Evolutionary conservation across 148 eudicot genomes (phyloP).

Genomic region (Pouteria glomerata): DNA sequence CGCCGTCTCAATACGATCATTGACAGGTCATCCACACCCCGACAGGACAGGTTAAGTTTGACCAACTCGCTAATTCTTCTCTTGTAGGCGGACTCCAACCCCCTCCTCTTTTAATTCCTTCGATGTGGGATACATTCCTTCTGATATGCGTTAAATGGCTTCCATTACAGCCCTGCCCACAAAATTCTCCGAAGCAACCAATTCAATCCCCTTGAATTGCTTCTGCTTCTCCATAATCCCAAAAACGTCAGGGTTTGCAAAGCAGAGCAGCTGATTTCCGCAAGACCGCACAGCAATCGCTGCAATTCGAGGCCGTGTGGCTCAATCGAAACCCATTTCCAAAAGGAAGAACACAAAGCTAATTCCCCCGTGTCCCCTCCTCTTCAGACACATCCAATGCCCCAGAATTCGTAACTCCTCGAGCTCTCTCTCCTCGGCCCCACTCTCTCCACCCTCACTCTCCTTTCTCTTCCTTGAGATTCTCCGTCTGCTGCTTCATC

Average conservation of each 20-base stretch:
- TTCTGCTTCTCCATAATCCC: conserved; percentile 20
- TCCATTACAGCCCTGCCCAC: conserved; percentile 38
- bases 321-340: conserved; percentile 32
- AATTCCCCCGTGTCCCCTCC: conserved; percentile 57
- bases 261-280: conserved; percentile 16
- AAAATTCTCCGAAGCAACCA: conserved; percentile 42
- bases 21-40: too few relatives aligned
- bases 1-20: too few relatives aligned
- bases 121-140: too few relatives aligned
- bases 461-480: conserved; percentile 16
- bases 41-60: too few relatives aligned
- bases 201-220: conserved; percentile 27
- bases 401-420: conserved; percentile 70
- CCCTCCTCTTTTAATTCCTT: too few relatives aligned
- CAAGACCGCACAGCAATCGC: conserved; percentile 14
- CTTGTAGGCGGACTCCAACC: too few relatives aligned
- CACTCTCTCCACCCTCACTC: conserved; percentile 14
- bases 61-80: too few relatives aligned
- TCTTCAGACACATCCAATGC: conserved; percentile 63
- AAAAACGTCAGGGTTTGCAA: conserved; percentile 19
- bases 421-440: too few relatives aligned
- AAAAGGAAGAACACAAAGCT: conserved; percentile 27
- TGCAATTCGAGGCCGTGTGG: conserved; percentile 11
- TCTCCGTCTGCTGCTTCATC: conserved; percentile 40
- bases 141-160: too few relatives aligned